Evolutionary conservation across 2,329 filamentous ascomycete species (phyloP).

Genomic region (Thielaviopsis populi): DNA sequence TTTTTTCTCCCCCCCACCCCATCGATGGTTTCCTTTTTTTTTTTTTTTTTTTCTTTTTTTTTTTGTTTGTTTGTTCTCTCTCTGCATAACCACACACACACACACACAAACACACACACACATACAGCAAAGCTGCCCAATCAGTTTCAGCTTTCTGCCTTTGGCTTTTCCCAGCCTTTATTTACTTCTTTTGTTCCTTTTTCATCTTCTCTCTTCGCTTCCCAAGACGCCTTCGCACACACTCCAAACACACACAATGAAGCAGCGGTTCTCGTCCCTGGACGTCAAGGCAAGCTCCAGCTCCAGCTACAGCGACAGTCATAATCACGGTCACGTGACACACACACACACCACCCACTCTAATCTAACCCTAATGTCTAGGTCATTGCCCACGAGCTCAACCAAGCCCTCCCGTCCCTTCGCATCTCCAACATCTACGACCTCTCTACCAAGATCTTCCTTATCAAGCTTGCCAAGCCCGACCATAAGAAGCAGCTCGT

Average conservation of each 20-base stretch:
- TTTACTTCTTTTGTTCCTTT: not conserved
- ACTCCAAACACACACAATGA: conserved; percentile 37
- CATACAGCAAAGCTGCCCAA: too few relatives aligned
- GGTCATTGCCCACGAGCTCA: conserved; percentile 91
- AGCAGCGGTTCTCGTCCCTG: conserved; percentile 65
- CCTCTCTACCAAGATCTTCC: conserved; percentile 84
- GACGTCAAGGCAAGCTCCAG: conserved; percentile 53
- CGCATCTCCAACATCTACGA: conserved; percentile 92
- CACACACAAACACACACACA: too few relatives aligned
- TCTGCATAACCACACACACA: not conserved
- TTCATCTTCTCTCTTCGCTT: not conserved
- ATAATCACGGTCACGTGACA: not conserved
- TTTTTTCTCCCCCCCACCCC: too few relatives aligned
- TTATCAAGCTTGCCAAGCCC: conserved; percentile 88
- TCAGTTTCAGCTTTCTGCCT: not conserved
- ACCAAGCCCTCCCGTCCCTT: conserved; percentile 56
- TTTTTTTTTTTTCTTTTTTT: not conserved
- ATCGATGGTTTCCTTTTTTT: too few relatives aligned
- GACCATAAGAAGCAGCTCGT: conserved; percentile 79
- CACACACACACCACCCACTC: not conserved
- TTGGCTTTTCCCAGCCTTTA: not conserved
- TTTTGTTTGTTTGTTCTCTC: not conserved
- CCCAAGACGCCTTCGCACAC: too few relatives aligned
- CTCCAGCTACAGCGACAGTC: too few relatives aligned
- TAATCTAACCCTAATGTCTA: conserved; percentile 25